Evolutionary conservation across 1,284 basidiomycete species (phyloP).

Genomic region (Bjerkandera adusta): DNA sequence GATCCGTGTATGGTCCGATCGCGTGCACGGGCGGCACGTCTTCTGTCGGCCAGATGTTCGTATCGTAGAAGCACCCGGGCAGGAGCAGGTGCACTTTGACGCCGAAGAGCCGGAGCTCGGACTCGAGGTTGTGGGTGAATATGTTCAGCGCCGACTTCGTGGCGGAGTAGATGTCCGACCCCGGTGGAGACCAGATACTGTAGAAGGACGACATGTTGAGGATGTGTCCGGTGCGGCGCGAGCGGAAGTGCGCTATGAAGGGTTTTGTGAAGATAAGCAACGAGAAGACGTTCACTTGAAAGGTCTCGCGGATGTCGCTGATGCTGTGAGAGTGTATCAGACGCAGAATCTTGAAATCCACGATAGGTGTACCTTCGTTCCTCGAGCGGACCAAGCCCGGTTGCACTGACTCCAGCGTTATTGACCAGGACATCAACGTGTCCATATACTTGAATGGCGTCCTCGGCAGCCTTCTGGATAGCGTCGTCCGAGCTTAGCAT

Average conservation of each 20-base stretch:
- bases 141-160: slow-evolving; percentile 27
- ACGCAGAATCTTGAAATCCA: neutral
- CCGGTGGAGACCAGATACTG: neutral
- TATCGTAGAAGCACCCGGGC: slow-evolving; percentile 29
- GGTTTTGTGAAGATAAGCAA: slow-evolving; percentile 13
- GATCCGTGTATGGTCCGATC: slow-evolving; percentile 19
- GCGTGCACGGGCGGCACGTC: slow-evolving; percentile 1
- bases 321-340: slow-evolving; percentile 2
- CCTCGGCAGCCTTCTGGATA: slow-evolving; percentile 19
- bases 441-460: slow-evolving; percentile 22
- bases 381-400: slow-evolving; percentile 16
- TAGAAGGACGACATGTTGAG: slow-evolving; percentile 16
- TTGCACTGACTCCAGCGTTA: slow-evolving; percentile 23
- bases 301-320: slow-evolving; percentile 11
- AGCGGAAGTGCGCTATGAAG: slow-evolving; percentile 15
- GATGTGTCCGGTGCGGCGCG: slow-evolving; percentile 12
- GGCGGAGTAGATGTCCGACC: slow-evolving; percentile 14
- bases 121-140: slow-evolving; percentile 24
- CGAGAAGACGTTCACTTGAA: slow-evolving; percentile 16
- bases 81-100: slow-evolving; percentile 25
- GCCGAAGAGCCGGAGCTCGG: slow-evolving; percentile 26
- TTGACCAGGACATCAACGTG: slow-evolving; percentile 23
- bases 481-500: slow-evolving; percentile 22
- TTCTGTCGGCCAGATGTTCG: slow-evolving; percentile 17
- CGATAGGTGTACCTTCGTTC: slow-evolving; percentile 1